A percentile compares a stretch with the other conserved stretches of the same genome.
phyloP scores from a whole-genome alignment of 2,329 filamentous ascomycete species.

The Coleophoma cylindrospora region DNA sequence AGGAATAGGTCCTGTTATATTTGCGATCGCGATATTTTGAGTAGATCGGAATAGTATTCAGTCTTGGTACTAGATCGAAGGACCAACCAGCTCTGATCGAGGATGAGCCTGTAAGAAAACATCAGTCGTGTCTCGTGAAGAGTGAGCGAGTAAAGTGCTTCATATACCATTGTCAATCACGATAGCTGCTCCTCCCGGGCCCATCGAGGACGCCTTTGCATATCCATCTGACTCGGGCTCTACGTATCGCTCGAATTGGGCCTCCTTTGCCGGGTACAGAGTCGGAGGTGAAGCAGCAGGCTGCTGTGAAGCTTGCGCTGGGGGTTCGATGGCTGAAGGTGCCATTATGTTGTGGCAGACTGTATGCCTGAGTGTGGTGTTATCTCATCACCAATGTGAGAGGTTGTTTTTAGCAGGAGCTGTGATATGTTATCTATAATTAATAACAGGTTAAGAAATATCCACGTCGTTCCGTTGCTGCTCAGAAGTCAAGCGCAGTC shows the following conservation, averaged over 20 bases:
- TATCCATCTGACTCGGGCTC: slow-evolving; percentile 62
- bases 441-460: too few relatives aligned
- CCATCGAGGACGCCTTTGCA: slow-evolving; percentile 46
- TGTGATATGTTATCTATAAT: too few relatives aligned
- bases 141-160: slow-evolving; percentile 3
- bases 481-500: too few relatives aligned
- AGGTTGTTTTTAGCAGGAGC: too few relatives aligned
- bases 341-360: slow-evolving; percentile 18
- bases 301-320: slow-evolving; percentile 31
- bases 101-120: slow-evolving; percentile 63
- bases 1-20: slow-evolving; percentile 83
- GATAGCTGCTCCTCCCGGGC: slow-evolving; percentile 65
- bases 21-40: slow-evolving; percentile 95
- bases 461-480: too few relatives aligned
- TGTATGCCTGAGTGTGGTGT: slow-evolving; percentile 21
- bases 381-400: slow-evolving; percentile 36
- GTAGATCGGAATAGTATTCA: slow-evolving; percentile 84
- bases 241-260: slow-evolving; percentile 51
- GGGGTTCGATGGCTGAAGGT: slow-evolving; percentile 22
- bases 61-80: slow-evolving; percentile 76
- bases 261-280: slow-evolving; percentile 58
- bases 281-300: slow-evolving; percentile 47
- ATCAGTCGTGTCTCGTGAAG: slow-evolving; percentile 11
- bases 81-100: slow-evolving; percentile 92
- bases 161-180: slow-evolving; percentile 91